These are phyloP conservation scores for Apostasia ramifera DNA, from an alignment of 106 monocot genomes.

Conservation along the genomic window DNA sequence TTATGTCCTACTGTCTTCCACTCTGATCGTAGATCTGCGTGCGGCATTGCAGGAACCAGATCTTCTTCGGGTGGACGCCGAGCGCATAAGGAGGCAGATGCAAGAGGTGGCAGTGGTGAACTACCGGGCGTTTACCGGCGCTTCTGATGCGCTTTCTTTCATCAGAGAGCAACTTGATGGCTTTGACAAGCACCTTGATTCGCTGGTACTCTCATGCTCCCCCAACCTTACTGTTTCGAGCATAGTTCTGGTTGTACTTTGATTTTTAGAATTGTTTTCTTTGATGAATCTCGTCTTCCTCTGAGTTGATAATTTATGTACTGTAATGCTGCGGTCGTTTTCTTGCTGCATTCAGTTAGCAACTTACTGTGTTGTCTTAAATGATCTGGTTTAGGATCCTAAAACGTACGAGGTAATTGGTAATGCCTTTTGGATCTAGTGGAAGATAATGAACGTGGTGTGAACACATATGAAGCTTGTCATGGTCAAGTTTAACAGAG, in stretches of 20 bases:
- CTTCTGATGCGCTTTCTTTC: constrained; percentile 67
- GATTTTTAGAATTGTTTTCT: neutral
- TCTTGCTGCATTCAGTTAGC: too few species aligned
- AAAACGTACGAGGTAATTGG: too few species aligned
- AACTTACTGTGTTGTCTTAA: too few species aligned
- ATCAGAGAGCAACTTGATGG: constrained; percentile 55
- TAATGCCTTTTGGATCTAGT: too few species aligned
- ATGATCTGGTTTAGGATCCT: too few species aligned
- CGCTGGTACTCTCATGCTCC: constrained; percentile 36
- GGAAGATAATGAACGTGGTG: too few species aligned
- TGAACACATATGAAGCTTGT: too few species aligned
- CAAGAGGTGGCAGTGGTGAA: constrained; percentile 97
- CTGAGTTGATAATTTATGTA: neutral
- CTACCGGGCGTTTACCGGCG: constrained; percentile 84
- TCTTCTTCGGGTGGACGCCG: constrained; percentile 89
- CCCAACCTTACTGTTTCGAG: neutral
- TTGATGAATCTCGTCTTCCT: neutral
- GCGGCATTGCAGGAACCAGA: constrained; percentile 70
- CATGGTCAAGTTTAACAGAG: too few species aligned
- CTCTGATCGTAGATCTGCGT: constrained; percentile 7
- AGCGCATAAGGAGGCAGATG: constrained; percentile 92
- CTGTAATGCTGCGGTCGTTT: neutral
- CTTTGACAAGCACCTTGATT: constrained; percentile 75
- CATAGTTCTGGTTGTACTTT: neutral
- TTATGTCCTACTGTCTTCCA: neutral